A percentile compares a stretch with the other conserved stretches of the same genome.
These are phyloP conservation scores for Wickerhamomyces sp. DNA, from an alignment of 1,139 yeast genomes.

Conservation along the genomic window DNA sequence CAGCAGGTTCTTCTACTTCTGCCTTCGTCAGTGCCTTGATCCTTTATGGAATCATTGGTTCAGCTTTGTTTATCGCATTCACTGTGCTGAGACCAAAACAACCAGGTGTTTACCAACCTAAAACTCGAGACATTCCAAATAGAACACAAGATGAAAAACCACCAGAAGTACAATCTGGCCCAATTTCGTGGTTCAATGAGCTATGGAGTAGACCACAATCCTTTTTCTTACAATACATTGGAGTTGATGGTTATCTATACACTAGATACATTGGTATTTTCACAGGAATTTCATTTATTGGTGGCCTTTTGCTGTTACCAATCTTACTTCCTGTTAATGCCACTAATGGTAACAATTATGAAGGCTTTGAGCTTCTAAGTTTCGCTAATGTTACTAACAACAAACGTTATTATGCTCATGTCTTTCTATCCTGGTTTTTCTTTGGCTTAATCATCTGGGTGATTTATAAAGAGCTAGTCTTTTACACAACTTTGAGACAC, in stretches of 20 bases:
- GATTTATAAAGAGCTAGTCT: conserved; percentile 67
- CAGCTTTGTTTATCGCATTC: conserved; percentile 53
- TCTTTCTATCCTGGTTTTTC: conserved; percentile 63
- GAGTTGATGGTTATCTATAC: conserved; percentile 87
- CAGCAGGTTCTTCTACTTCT: conserved; percentile 36
- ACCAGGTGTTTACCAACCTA: conserved; percentile 77
- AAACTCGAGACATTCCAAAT: conserved; percentile 50
- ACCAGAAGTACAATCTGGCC: conserved; percentile 52
- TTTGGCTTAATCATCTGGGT: conserved; percentile 57
- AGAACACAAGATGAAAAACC: conserved; percentile 43
- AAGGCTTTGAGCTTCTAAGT: conserved; percentile 57
- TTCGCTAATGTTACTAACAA: conserved; percentile 59
- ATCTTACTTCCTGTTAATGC: conserved; percentile 85
- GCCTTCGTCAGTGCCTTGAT: conserved; percentile 52
- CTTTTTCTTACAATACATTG: conserved; percentile 71
- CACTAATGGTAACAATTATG: conserved; percentile 58
- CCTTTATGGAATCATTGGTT: conserved; percentile 53
- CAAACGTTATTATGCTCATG: conserved; percentile 67
- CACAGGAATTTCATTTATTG: conserved; percentile 52
- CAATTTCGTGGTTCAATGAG: conserved; percentile 50
- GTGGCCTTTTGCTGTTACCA: conserved; percentile 68
- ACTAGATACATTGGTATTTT: conserved; percentile 70
- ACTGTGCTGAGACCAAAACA: conserved; percentile 60
- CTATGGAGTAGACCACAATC: conserved; percentile 55
- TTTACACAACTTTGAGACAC: conserved; percentile 63